Conservation (phyloP, 225 moss, liverwort and hornwort species). For the Bryum argenteum region DNA sequence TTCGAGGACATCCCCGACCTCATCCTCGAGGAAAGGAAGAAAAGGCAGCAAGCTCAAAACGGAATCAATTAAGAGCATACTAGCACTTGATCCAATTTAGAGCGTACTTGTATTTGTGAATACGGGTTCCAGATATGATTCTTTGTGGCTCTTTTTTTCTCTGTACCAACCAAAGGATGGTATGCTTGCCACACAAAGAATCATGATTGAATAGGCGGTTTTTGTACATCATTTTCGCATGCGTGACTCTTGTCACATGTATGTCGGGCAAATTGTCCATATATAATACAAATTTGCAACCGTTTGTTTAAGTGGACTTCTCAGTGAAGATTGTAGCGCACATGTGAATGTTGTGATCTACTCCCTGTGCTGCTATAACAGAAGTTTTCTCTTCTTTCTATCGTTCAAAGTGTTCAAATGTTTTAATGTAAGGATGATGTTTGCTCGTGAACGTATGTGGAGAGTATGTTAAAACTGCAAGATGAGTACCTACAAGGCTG, state of each 20-base stretch:
- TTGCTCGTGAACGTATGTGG: too few species aligned
- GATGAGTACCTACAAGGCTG: too few species aligned
- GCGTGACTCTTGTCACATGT: background rate
- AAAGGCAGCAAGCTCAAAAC: background rate
- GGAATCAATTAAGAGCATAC: background rate
- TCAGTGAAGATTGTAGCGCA: too few species aligned
- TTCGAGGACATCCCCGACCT: slow-evolving; percentile 46
- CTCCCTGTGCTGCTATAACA: too few species aligned
- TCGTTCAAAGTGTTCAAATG: too few species aligned
- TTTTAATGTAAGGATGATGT: too few species aligned
- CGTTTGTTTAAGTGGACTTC: background rate
- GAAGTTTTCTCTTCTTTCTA: too few species aligned
- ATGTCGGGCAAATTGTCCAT: background rate
- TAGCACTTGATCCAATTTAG: background rate
- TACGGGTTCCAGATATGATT: background rate
- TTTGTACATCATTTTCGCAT: background rate
- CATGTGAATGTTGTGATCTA: too few species aligned
- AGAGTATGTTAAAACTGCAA: too few species aligned
- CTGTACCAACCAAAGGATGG: background rate
- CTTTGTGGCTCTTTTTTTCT: background rate
- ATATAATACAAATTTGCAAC: background rate
- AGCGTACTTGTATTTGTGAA: background rate
- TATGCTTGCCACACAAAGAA: background rate
- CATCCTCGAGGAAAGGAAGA: background rate
- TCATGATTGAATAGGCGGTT: background rate